Conservation (phyloP, 768 basidiomycete species). For the Mycena maculata region DNA sequence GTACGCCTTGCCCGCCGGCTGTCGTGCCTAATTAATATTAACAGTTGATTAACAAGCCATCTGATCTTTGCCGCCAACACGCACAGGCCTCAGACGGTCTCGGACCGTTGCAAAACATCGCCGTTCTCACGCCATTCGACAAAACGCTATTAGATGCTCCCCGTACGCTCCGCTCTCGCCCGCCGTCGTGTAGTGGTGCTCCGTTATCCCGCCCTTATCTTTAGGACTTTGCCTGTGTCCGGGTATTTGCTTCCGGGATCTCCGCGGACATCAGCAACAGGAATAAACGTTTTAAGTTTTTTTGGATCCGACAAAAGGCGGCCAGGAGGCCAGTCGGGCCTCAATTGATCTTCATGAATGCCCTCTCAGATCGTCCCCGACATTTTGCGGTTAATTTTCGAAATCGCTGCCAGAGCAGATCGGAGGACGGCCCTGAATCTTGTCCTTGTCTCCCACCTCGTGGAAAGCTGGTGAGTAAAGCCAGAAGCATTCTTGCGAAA, state of each 20-base stretch:
- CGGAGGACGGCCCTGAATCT: constrained; percentile 46
- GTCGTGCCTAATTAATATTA: no score
- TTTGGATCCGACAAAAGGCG: not conserved
- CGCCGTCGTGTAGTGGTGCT: no score
- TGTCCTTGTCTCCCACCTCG: constrained; percentile 44
- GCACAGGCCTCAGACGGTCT: no score
- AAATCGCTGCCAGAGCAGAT: constrained; percentile 46
- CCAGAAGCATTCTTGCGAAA: not conserved
- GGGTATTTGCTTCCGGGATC: constrained; percentile 52
- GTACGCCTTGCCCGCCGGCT: no score
- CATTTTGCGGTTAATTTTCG: constrained; percentile 50
- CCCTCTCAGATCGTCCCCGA: constrained; percentile 46
- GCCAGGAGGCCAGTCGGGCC: not conserved
- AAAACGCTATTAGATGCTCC: no score
- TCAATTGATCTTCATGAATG: constrained; percentile 19
- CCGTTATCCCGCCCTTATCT: no score
- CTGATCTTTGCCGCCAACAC: no score
- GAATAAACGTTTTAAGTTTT: constrained; percentile 5
- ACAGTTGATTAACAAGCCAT: no score
- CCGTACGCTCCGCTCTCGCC: no score
- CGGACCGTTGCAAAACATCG: no score
- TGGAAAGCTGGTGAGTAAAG: constrained; percentile 47
- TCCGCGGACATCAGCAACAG: constrained; percentile 19
- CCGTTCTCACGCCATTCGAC: no score
- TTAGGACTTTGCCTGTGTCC: constrained; percentile 39